phyloP scores from a whole-genome alignment of 2,329 filamentous ascomycete genomes.

The Pestalotiopsis sp. region DNA sequence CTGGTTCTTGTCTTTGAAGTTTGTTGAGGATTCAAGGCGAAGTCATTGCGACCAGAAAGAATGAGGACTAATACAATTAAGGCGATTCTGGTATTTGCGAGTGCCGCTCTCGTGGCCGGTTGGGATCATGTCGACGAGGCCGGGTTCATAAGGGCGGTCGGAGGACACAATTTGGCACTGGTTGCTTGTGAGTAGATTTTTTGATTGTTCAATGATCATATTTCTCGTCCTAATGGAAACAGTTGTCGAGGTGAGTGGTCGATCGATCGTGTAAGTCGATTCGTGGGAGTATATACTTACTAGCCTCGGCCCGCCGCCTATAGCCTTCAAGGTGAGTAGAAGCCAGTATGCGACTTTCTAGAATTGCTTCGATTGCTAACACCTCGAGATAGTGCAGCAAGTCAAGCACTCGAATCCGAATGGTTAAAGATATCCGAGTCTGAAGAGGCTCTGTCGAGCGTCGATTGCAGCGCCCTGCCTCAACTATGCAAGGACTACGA shows the following conservation, averaged over 20 bases:
- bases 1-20: neutral
- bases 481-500: constrained; percentile 42
- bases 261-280: neutral
- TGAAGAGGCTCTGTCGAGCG: constrained; percentile 30
- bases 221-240: neutral
- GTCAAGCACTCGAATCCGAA: constrained; percentile 37
- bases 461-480: constrained; percentile 42
- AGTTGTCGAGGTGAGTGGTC: constrained; percentile 25
- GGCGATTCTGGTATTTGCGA: neutral
- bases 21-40: neutral
- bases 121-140: constrained; percentile 27
- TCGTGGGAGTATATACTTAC: neutral
- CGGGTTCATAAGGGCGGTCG: constrained; percentile 28
- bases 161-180: constrained; percentile 26
- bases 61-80: neutral
- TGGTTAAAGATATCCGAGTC: constrained; percentile 32
- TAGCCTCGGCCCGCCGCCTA: neutral
- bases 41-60: neutral
- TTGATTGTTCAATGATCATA: no score
- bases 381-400: constrained; percentile 27
- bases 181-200: constrained; percentile 31
- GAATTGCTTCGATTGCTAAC: neutral
- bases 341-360: neutral
- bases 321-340: constrained; percentile 28
- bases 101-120: constrained; percentile 13